Conservation (phyloP, 768 basidiomycete genomes). For the Calocybe indica region DNA sequence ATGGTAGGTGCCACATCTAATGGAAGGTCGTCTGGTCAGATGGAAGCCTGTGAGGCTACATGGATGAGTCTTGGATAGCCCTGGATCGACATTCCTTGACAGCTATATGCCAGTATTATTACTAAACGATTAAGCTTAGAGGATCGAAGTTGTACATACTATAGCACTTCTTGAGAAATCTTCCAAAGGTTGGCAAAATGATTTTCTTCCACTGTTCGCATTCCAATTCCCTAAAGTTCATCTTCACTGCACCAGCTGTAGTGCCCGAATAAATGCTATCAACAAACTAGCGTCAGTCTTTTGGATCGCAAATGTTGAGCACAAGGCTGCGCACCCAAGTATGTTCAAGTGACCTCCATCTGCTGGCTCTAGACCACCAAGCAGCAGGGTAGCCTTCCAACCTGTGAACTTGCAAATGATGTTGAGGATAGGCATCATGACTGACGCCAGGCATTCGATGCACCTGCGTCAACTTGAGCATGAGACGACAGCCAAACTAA, state of each 20-base stretch:
- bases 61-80: too few relatives aligned
- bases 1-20: too few relatives aligned
- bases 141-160: too few relatives aligned
- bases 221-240: constrained; percentile 14
- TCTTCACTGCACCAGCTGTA: constrained; percentile 8
- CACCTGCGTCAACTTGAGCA: background rate
- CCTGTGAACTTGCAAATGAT: constrained; percentile 6
- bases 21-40: too few relatives aligned
- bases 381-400: constrained; percentile 8
- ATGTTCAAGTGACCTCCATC: constrained; percentile 1
- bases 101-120: too few relatives aligned
- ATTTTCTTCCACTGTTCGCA: constrained; percentile 3
- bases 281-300: too few relatives aligned
- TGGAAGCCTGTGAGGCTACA: too few relatives aligned
- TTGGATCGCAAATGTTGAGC: too few relatives aligned
- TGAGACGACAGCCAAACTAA: background rate
- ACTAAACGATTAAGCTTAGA: too few relatives aligned
- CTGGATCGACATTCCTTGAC: too few relatives aligned
- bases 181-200: constrained; percentile 10
- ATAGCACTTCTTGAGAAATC: constrained; percentile 9
- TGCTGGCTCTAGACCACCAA: constrained; percentile 7
- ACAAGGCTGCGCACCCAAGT: too few relatives aligned
- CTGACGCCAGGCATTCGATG: background rate
- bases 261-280: constrained; percentile 16
- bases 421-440: constrained; percentile 10